phyloP scores from a whole-genome alignment of 2,329 filamentous ascomycete genomes.

The Phyllosticta ampelicida region DNA sequence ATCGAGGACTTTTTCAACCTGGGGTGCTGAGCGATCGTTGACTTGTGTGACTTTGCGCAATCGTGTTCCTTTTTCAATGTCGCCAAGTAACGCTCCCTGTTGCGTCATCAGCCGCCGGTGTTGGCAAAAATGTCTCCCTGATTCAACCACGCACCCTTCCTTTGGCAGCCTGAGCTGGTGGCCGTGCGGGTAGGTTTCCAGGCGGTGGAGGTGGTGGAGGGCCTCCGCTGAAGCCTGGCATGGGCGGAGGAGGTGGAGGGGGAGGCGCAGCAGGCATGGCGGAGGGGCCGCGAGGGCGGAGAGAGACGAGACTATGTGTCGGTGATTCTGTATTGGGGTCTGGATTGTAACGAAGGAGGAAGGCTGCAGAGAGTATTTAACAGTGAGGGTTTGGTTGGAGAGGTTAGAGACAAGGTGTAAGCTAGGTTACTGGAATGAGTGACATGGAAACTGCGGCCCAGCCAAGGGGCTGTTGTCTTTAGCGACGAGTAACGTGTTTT shows the following conservation, averaged over 20 bases:
- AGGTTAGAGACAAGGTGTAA: neutral
- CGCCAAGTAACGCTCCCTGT: slow-evolving; percentile 74
- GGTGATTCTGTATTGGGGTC: neutral
- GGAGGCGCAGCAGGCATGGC: slow-evolving; percentile 48
- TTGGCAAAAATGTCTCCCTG: neutral
- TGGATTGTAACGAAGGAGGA: neutral
- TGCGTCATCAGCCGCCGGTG: slow-evolving; percentile 5
- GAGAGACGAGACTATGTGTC: neutral
- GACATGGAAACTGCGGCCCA: slow-evolving; percentile 1
- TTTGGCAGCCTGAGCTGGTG: slow-evolving; percentile 44
- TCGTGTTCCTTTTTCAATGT: slow-evolving; percentile 70
- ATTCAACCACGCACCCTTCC: slow-evolving; percentile 49
- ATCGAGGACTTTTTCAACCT: slow-evolving; percentile 47
- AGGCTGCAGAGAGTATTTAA: neutral
- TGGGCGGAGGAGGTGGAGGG: slow-evolving; percentile 55
- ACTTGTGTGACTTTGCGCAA: slow-evolving; percentile 74
- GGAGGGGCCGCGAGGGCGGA: slow-evolving; percentile 3
- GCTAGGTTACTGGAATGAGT: slow-evolving; percentile 6
- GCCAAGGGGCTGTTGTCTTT: neutral
- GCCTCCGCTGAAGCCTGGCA: slow-evolving; percentile 43
- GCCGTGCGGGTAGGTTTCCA: slow-evolving; percentile 47
- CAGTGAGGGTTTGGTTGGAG: neutral
- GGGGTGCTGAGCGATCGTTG: slow-evolving; percentile 83
- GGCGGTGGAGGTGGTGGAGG: slow-evolving; percentile 56
- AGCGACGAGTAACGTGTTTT: too few species aligned